Evolutionary conservation across 1,284 basidiomycete species (phyloP).

Genomic region (Schizophyllum amplum): DNA sequence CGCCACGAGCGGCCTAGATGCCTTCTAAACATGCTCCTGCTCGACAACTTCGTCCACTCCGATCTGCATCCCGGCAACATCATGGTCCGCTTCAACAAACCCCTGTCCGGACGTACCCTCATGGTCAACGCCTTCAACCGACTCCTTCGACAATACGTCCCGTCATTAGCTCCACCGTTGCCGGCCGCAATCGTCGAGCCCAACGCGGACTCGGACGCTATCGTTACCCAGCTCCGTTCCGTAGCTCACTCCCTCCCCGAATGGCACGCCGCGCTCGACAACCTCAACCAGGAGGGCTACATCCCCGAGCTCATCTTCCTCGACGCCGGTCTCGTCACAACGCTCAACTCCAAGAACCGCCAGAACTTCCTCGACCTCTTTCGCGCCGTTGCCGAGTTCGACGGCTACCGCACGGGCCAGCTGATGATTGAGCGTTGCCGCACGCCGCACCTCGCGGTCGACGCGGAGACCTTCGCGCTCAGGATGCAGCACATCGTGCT

Average conservation of each 20-base stretch:
- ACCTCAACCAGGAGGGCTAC: conserved; percentile 68
- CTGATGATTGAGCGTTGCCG: conserved; percentile 96
- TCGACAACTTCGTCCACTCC: conserved; percentile 98
- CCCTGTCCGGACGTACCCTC: conserved; percentile 54
- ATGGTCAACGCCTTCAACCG: conserved; percentile 45
- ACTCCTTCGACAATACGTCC: conserved; percentile 17
- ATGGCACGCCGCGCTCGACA: conserved; percentile 70
- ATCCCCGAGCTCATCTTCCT: conserved; percentile 94
- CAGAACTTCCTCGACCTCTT: conserved; percentile 96
- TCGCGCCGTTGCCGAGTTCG: conserved; percentile 91
- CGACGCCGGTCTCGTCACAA: conserved; percentile 92
- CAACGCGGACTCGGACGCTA: conserved; percentile 49
- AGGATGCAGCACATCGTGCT: conserved; percentile 97
- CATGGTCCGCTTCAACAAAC: conserved; percentile 93
- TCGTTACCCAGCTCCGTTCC: conserved; percentile 61
- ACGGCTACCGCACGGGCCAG: conserved; percentile 90
- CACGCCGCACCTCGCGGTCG: conserved; percentile 85
- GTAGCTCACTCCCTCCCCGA: conserved; percentile 48
- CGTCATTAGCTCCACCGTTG: conserved; percentile 5
- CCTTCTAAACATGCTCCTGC: conserved; percentile 94
- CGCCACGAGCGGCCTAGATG: conserved; percentile 90
- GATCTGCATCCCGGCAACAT: conserved; percentile 95
- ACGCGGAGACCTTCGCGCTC: conserved; percentile 91
- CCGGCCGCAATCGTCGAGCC: conserved; percentile 20
- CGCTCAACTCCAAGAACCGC: conserved; percentile 74